Evolutionary conservation across 2,329 filamentous ascomycete genomes (phyloP).

Genomic region (Colletotrichum lindemuthianum): DNA sequence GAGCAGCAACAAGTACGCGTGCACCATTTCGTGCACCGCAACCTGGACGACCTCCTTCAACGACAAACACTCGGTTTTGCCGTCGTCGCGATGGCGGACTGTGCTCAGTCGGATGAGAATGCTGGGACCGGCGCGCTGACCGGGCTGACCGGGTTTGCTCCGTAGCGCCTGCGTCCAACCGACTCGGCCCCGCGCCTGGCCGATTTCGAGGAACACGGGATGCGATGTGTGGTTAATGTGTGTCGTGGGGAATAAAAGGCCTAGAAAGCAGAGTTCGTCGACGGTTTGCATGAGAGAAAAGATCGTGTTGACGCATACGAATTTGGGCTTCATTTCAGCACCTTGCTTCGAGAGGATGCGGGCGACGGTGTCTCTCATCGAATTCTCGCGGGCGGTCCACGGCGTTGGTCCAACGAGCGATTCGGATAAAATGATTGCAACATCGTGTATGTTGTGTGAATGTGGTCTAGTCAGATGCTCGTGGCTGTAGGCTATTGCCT

Average conservation of each 20-base stretch:
- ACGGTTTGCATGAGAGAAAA: conserved; percentile 30
- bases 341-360: conserved; percentile 23
- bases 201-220: conserved; percentile 26
- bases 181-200: conserved; percentile 25
- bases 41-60: conserved; percentile 44
- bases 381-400: conserved; percentile 22
- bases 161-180: conserved; percentile 31
- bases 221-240: conserved; percentile 29
- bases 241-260: conserved; percentile 24
- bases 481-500: conserved; percentile 10
- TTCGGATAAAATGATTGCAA: conserved; percentile 28
- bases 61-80: conserved; percentile 35
- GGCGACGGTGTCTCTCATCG: conserved; percentile 18
- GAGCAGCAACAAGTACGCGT: conserved; percentile 32
- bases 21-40: conserved; percentile 41
- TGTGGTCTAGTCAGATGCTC: conserved; percentile 4
- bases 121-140: background rate
- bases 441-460: conserved; percentile 27
- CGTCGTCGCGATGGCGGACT: conserved; percentile 17
- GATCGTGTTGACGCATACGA: conserved; percentile 9
- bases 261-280: conserved; percentile 27
- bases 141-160: conserved; percentile 15
- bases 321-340: conserved; percentile 10
- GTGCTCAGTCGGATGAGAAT: conserved; percentile 35
- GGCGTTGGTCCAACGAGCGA: conserved; percentile 15